Base-by-base conservation (phyloP, 2,329 filamentous ascomycete species). In the Arachnopeziza araneosa region DNA sequence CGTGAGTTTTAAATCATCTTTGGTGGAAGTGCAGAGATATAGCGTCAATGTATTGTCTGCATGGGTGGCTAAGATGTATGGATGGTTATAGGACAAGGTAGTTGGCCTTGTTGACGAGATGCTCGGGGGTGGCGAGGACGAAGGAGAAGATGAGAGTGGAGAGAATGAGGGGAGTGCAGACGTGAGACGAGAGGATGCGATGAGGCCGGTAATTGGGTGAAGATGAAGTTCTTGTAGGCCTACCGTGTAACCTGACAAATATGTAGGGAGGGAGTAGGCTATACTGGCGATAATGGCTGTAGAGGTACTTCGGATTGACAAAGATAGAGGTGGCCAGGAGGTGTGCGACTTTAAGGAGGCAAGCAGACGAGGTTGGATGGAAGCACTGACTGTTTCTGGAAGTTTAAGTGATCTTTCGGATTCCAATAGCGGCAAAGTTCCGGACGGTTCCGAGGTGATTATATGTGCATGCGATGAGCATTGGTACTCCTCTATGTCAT, bases 181-280 rank as follows among this genome's bases (percentile, higher is more conserved):
- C 19, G 80, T 75, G 2, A 82, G 67, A 7, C 80, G 77, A 2
- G 80, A 83, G 44, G 76, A 74, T 1, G 79, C 67, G 0, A 83
- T 71, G 9, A 52, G 56, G 14, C 63, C 64, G 6, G 68, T 68
- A 2, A 53, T 56, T 19, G 63, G 63, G 1, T 68, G 68, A 24
- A 96, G 80, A 60, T 88, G 86, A 51, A 97, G 78, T 73, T 97
- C 93, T 73, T 98, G 93, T n/a, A 98, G 84, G 1, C 92, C 93
- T 19, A 96, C 83, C 8, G 89, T 92, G 90, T 93, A 97, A 26
- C 92, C 92, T 51, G 85, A 86, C 2, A 87, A 79, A 67, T 86
- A 84, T 1, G 89, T 89, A 19, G 88, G 86, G 65, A 96, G 85
- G 0, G 90, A 90, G 72, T 96, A 97, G 1, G 91, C 93, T 61